Evolutionary conservation across 192 early-diverging fungal species (phyloP).

Genomic region (Phlyctochytrium bullatum): DNA sequence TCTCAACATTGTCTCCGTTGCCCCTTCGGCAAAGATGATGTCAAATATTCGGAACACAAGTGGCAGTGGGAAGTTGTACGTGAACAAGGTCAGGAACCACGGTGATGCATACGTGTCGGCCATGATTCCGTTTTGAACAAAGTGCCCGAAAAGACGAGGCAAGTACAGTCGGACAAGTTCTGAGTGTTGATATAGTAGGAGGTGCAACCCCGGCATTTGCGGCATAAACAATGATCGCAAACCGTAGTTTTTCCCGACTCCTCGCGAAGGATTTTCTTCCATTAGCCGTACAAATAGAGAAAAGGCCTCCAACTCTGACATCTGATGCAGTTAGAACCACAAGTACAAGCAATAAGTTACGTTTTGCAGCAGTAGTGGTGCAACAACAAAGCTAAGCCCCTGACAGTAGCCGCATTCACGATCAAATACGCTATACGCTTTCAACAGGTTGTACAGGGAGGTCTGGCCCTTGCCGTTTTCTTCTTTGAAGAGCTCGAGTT

Average conservation of each 20-base stretch:
- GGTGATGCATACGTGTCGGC: conserved; percentile 90
- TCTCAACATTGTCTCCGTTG: conserved; percentile 59
- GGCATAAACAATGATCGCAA: conserved; percentile 87
- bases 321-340: conserved; percentile 74
- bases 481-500: conserved; percentile 78
- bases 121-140: conserved; percentile 73
- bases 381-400: conserved; percentile 86
- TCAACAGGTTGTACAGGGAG: conserved; percentile 79
- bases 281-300: conserved; percentile 84
- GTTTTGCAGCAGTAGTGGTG: conserved; percentile 75
- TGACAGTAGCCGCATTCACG: conserved; percentile 93
- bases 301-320: conserved; percentile 91
- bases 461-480: conserved; percentile 75
- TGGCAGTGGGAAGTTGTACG: conserved; percentile 84
- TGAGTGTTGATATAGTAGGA: conserved; percentile 82
- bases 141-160: conserved; percentile 76
- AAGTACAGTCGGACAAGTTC: conserved; percentile 74
- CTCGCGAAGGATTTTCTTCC: conserved; percentile 42
- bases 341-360: conserved; percentile 81
- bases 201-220: conserved; percentile 79
- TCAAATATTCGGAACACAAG: conserved; percentile 90
- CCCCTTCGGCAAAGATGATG: conserved; percentile 86
- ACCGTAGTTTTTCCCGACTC: conserved; percentile 49
- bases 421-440: conserved; percentile 89
- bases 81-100: conserved; percentile 98